Percentiles rank a stretch among this genome's conserved stretches.
Conservation (phyloP, 108 stramenopile genomes). For the Cyclotella sp. region DNA sequence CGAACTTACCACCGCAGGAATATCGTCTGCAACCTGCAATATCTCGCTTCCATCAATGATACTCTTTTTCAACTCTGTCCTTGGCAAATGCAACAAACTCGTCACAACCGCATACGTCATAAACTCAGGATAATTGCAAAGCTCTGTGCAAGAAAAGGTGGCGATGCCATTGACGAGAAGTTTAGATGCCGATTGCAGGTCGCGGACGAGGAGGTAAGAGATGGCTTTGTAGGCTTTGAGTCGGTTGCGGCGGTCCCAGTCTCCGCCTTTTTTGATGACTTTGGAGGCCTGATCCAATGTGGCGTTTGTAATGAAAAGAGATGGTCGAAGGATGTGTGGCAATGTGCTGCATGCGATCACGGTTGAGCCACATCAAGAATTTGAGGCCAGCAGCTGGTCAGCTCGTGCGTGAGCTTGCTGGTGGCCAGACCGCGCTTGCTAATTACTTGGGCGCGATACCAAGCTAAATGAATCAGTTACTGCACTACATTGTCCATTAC, state of each 20-base stretch:
- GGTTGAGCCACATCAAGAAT: too few relatives aligned
- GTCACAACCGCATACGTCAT: slow-evolving; percentile 92
- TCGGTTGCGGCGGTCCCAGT: slow-evolving; percentile 99
- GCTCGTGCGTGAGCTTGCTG: too few relatives aligned
- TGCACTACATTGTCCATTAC: too few relatives aligned
- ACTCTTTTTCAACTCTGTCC: slow-evolving; percentile 90
- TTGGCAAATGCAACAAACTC: slow-evolving; percentile 84
- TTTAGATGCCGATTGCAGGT: slow-evolving; percentile 84
- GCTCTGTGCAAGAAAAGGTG: slow-evolving; percentile 96
- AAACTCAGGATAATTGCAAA: slow-evolving; percentile 93
- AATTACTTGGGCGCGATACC: too few relatives aligned
- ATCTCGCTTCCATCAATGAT: slow-evolving; percentile 98
- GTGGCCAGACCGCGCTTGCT: too few relatives aligned
- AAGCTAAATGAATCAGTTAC: too few relatives aligned
- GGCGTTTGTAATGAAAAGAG: too few relatives aligned
- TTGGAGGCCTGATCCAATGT: slow-evolving; percentile 62
- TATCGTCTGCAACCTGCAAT: slow-evolving; percentile 80
- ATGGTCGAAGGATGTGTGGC: too few relatives aligned
- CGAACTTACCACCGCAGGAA: slow-evolving; percentile 73
- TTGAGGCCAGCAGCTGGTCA: too few relatives aligned
- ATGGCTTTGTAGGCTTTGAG: slow-evolving; percentile 94
- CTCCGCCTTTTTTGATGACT: slow-evolving; percentile 90
- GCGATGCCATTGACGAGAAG: slow-evolving; percentile 93
- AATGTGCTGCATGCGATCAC: too few relatives aligned
- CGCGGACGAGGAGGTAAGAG: slow-evolving; percentile 75